Evolutionary conservation across 352 stramenopile species (phyloP).

Genomic region (Aphanomyces invadans): DNA sequence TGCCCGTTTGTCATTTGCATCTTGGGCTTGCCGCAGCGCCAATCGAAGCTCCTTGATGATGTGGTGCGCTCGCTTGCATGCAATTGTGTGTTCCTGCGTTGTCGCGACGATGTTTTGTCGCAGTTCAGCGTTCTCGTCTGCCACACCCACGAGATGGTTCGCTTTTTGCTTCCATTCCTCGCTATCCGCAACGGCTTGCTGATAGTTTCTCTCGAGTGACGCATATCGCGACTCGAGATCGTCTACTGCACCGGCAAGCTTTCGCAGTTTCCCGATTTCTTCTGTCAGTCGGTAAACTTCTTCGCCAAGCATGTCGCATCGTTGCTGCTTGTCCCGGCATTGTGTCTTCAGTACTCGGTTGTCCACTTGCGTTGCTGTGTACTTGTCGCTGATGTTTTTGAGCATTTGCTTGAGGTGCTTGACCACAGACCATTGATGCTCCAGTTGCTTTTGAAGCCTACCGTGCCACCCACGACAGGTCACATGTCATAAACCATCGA

Average conservation of each 20-base stretch:
- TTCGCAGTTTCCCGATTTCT: background rate
- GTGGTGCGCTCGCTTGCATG: conserved; percentile 13
- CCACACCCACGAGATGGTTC: background rate
- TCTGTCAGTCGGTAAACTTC: background rate
- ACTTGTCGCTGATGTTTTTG: conserved; percentile 24
- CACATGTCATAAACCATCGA: background rate
- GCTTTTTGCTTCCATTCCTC: conserved; percentile 8
- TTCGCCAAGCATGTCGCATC: background rate
- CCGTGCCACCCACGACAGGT: too few relatives aligned
- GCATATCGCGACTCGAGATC: background rate
- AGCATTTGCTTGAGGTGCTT: conserved; percentile 23
- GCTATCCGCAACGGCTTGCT: background rate
- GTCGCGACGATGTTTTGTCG: background rate
- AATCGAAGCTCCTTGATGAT: conserved; percentile 23
- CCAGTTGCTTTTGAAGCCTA: conserved; percentile 22
- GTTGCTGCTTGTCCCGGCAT: background rate
- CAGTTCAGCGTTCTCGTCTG: background rate
- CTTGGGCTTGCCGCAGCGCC: background rate
- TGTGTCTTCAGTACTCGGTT: background rate
- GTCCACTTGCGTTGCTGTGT: conserved; percentile 9
- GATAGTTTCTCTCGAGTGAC: background rate
- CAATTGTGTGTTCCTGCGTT: background rate
- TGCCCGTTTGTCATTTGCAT: too few relatives aligned
- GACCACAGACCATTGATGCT: conserved; percentile 7
- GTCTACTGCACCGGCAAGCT: background rate